Evolutionary conservation across 371 early-diverging fungal genomes (phyloP).

Genomic region (Coelomomyces lativittatus): DNA sequence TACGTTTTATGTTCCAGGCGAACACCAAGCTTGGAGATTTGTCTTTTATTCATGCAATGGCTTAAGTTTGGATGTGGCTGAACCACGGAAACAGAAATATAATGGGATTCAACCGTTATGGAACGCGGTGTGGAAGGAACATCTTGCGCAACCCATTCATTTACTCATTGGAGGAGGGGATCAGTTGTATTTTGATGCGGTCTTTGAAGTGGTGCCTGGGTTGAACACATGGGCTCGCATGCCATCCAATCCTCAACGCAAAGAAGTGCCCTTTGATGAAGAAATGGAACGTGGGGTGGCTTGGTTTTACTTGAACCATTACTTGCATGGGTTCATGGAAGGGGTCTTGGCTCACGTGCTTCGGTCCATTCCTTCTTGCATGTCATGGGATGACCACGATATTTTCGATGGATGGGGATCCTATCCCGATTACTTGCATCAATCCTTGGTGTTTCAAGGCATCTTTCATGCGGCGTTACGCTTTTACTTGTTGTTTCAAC

Average conservation of each 20-base stretch:
- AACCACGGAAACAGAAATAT: slow-evolving; percentile 26
- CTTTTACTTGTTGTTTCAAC: slow-evolving; percentile 70
- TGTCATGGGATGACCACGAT: slow-evolving; percentile 10
- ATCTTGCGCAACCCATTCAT: slow-evolving; percentile 48
- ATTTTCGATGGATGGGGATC: slow-evolving; percentile 62
- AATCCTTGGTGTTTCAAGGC: slow-evolving; percentile 33
- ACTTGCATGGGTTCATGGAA: slow-evolving; percentile 48
- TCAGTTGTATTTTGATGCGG: slow-evolving; percentile 55
- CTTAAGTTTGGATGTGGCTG: slow-evolving; percentile 35
- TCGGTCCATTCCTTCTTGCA: slow-evolving; percentile 51
- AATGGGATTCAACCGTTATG: slow-evolving; percentile 54
- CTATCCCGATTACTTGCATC: slow-evolving; percentile 60
- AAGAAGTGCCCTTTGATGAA: slow-evolving; percentile 19
- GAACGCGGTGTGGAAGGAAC: slow-evolving; percentile 57
- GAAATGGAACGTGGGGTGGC: slow-evolving; percentile 34
- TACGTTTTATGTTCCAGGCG: slow-evolving; percentile 21
- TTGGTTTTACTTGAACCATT: slow-evolving; percentile 54
- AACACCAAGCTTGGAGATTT: slow-evolving; percentile 24
- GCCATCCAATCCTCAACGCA: slow-evolving; percentile 23
- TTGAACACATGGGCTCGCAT: slow-evolving; percentile 43
- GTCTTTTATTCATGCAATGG: slow-evolving; percentile 53
- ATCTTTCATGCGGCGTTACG: slow-evolving; percentile 48
- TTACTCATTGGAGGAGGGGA: slow-evolving; percentile 69
- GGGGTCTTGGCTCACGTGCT: slow-evolving; percentile 40
- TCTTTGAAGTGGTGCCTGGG: slow-evolving; percentile 16